Conservation (phyloP, 2,329 filamentous ascomycete genomes). For the Verticillium zaregamsianum region DNA sequence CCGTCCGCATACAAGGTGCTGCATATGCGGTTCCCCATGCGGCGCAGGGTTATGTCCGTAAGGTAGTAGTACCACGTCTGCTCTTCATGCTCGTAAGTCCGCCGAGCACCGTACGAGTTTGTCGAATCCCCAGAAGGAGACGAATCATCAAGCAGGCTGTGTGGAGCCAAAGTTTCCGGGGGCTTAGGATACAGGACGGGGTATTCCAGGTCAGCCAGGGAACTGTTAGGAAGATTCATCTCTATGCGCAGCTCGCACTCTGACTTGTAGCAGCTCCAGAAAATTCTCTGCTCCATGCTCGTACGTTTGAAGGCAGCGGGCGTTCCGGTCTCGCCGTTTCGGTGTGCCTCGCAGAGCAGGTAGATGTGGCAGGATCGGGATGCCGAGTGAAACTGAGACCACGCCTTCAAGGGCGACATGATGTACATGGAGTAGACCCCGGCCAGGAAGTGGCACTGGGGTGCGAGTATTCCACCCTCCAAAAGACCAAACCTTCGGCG, state of each 20-base stretch:
- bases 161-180: no score
- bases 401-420: constrained; percentile 9
- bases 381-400: constrained; percentile 8
- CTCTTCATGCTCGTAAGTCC: constrained; percentile 3
- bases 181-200: no score
- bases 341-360: no score
- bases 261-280: constrained; percentile 29
- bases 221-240: constrained; percentile 6
- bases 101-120: background rate
- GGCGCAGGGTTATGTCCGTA: constrained; percentile 9
- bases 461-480: constrained; percentile 9
- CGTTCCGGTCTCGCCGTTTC: no score
- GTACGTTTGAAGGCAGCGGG: constrained; percentile 6
- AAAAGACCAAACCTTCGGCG: constrained; percentile 11
- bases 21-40: constrained; percentile 8
- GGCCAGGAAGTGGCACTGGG: constrained; percentile 12
- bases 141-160: no score
- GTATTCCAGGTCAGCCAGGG: no score
- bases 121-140: no score
- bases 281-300: constrained; percentile 21
- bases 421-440: constrained; percentile 14
- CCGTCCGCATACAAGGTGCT: constrained; percentile 7
- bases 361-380: no score
- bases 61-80: constrained; percentile 15
- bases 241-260: constrained; percentile 17